Conservation (phyloP, 2,329 filamentous ascomycete species). For the Paecilomyces dactylethromorphus region DNA sequence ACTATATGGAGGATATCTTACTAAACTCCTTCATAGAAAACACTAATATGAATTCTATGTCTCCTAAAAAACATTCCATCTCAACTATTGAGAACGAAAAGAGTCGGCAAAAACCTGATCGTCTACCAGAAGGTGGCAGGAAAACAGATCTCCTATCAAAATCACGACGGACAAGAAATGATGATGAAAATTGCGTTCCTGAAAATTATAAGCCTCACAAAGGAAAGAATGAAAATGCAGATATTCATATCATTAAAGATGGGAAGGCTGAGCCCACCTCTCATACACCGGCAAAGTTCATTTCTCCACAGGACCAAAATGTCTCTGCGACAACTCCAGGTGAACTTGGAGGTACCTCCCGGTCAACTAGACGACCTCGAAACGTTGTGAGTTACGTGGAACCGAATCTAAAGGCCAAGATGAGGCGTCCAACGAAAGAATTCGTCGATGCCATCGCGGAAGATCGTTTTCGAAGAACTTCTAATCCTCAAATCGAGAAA, state of each 20-base stretch:
- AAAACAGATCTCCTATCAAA: background rate
- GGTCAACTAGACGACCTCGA: conserved; percentile 61
- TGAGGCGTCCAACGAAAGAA: conserved; percentile 73
- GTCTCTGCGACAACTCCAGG: conserved; percentile 26
- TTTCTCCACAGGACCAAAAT: background rate
- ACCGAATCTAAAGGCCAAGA: conserved; percentile 74
- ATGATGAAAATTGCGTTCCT: background rate
- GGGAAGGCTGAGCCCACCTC: background rate
- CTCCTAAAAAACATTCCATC: conserved; percentile 20
- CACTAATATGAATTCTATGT: conserved; percentile 40
- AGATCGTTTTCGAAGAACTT: conserved; percentile 39
- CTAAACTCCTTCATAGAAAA: conserved; percentile 34
- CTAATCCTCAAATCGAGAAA: conserved; percentile 39
- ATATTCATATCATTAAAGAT: background rate
- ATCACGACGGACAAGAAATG: background rate
- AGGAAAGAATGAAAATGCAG: background rate
- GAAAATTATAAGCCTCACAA: background rate
- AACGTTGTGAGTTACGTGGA: conserved; percentile 72
- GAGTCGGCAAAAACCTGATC: background rate
- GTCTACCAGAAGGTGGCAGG: background rate
- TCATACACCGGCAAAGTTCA: background rate
- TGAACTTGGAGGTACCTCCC: conserved; percentile 25
- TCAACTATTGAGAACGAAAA: conserved; percentile 12
- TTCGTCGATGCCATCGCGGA: conserved; percentile 66
- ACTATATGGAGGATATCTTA: background rate